These are phyloP conservation scores for Cryptococcus sp. DNA, from an alignment of 1,284 basidiomycete genomes.

Conservation along the genomic window DNA sequence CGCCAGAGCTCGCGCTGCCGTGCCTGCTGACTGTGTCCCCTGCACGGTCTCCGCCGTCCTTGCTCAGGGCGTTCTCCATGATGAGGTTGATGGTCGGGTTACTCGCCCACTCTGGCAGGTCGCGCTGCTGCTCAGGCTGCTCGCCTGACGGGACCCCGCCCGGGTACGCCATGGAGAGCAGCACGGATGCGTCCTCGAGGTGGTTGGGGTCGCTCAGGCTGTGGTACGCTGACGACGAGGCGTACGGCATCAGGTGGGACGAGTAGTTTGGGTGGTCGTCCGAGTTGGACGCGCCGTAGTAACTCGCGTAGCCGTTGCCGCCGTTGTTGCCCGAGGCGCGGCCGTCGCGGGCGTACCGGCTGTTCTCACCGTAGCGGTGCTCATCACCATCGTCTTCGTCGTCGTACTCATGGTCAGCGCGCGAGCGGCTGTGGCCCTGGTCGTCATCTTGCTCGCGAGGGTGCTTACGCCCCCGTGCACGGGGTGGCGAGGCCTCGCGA, in stretches of 20 bases:
- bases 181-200: constrained; percentile 48
- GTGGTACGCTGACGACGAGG: constrained; percentile 21
- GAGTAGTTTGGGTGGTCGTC: constrained; percentile 33
- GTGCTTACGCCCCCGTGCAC: constrained; percentile 27
- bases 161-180: constrained; percentile 49
- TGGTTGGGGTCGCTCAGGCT: constrained; percentile 42
- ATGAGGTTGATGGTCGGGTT: constrained; percentile 32
- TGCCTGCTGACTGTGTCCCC: not conserved
- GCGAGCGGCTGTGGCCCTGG: constrained; percentile 7
- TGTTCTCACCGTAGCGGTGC: constrained; percentile 29
- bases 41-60: constrained; percentile 11
- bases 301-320: constrained; percentile 23
- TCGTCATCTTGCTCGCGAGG: constrained; percentile 18
- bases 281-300: constrained; percentile 13
- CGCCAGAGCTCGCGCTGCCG: constrained; percentile 1
- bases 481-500: constrained; percentile 33
- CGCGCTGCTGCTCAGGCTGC: constrained; percentile 10
- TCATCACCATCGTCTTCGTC: constrained; percentile 36
- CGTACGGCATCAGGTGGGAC: constrained; percentile 39
- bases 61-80: constrained; percentile 23
- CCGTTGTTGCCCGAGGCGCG: constrained; percentile 30
- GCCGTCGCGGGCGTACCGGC: constrained; percentile 29
- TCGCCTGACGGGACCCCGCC: constrained; percentile 29
- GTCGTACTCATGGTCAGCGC: constrained; percentile 18
- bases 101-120: constrained; percentile 29